Base-by-base conservation (phyloP, 2,329 filamentous ascomycete species). In the Proliferodiscus dingleyae region DNA sequence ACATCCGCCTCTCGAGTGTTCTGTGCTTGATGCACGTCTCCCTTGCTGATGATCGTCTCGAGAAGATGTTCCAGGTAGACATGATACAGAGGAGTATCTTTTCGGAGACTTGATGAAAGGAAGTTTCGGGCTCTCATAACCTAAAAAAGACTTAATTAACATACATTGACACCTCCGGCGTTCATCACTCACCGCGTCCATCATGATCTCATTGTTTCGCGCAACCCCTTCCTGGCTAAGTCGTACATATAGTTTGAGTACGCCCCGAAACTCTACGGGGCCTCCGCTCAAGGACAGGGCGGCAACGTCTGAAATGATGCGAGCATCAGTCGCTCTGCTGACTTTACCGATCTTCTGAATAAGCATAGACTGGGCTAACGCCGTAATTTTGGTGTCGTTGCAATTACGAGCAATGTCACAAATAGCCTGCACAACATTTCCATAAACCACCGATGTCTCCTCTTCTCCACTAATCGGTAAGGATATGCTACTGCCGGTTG, bases 331-430 rank as follows among this genome's bases (percentile, higher is more conserved):
- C 4, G 77, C 71, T 48, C 79, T 74, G 60, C 81, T 93, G 45
- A 96, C 81, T 66, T 93, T 91, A 50, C 85, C 83, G 47, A 97
- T 79, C 66, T 98, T 97, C 62, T 98, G 93, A n/a, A 95, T 70
- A 19, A 99, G 79, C 83, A 98, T 96, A 1, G 89, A 94, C 58
- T 96, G 86, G 2, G 90, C 91, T 42, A 98, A 72, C 4, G 90
- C 90, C 5, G 86, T 93, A 43, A 98, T 95, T 68, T 96, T 95
- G 49, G 89, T 83, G 59, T 98, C 90, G 38, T 85, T 78, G 62
- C 84, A 89, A 46, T 80, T 83, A 18, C 77, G 80, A 1, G 93
- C 89, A 62, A 98, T 88, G n/a, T 83, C 83, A 46, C 94, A 91
- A 50, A 98, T 91, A 0, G 91, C 89, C 61, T 94, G 84, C n/a